A percentile compares a stretch with the other conserved stretches of the same genome.
Conservation (phyloP, 1,284 basidiomycete genomes). For the Hemileia vastatrix region DNA sequence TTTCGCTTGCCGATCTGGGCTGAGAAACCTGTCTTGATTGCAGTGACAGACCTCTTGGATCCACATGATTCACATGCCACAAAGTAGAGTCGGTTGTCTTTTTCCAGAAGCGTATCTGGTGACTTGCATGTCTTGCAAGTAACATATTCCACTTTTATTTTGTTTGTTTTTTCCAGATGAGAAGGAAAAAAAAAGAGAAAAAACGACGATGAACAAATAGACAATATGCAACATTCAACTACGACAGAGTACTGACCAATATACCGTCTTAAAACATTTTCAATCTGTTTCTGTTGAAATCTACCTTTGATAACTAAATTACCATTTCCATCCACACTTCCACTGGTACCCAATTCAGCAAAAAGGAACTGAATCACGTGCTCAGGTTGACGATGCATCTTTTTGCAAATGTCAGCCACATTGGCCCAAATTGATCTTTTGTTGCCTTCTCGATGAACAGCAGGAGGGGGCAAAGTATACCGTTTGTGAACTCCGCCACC, state of each 20-base stretch:
- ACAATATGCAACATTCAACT: too few relatives aligned
- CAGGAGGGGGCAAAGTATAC: constrained; percentile 96
- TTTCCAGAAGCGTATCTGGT: constrained; percentile 86
- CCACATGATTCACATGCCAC: constrained; percentile 94
- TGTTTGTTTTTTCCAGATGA: not conserved
- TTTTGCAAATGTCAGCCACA: constrained; percentile 92
- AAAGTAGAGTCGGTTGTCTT: constrained; percentile 99
- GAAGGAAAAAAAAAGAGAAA: not conserved
- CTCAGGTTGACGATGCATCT: constrained; percentile 98
- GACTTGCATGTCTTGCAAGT: constrained; percentile 99
- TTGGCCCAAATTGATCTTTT: constrained; percentile 97
- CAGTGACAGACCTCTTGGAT: constrained; percentile 65
- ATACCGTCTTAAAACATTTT: constrained; percentile 91
- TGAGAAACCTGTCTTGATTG: constrained; percentile 98
- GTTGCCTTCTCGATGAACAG: constrained; percentile 82
- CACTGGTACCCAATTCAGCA: constrained; percentile 95
- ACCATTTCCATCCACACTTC: constrained; percentile 83
- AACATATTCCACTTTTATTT: constrained; percentile 78
- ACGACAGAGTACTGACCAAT: constrained; percentile 68
- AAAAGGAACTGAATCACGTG: constrained; percentile 97
- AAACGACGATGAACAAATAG: not conserved
- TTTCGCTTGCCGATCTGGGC: constrained; percentile 71
- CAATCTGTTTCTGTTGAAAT: constrained; percentile 98
- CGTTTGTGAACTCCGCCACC: constrained; percentile 66
- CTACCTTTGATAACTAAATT: constrained; percentile 93